A percentile compares a stretch with the other conserved stretches of the same genome.
Evolutionary conservation across 441 rosid genomes (phyloP).

Genomic region (Pelargonium citronellum): DNA sequence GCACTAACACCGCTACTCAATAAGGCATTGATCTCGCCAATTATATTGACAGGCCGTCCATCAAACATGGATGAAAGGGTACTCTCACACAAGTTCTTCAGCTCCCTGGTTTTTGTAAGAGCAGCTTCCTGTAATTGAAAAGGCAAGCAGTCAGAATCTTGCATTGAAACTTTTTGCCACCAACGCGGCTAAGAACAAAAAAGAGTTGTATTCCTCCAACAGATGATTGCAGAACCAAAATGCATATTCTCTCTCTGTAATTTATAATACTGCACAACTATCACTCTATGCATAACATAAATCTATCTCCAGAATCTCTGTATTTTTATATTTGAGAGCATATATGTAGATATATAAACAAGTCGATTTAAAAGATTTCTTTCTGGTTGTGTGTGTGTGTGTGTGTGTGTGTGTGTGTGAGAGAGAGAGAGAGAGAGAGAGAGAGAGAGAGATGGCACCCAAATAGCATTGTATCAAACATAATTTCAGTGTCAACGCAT

Average conservation of each 20-base stretch:
- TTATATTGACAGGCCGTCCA: conserved; percentile 92
- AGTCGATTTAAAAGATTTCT: too few species aligned
- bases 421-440: background rate
- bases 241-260: background rate
- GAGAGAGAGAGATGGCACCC: background rate
- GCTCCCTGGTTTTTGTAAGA: conserved; percentile 70
- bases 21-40: conserved; percentile 86
- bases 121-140: conserved; percentile 65
- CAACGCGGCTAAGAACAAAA: conserved; percentile 1
- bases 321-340: background rate
- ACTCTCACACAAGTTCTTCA: conserved; percentile 78
- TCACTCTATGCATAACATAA: background rate
- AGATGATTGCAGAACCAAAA: background rate
- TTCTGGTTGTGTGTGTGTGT: too few species aligned
- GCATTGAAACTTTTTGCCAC: conserved; percentile 4
- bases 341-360: background rate
- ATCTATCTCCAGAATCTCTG: background rate
- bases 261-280: background rate
- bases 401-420: background rate
- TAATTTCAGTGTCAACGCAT: background rate
- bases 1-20: conserved; percentile 53
- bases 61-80: conserved; percentile 80
- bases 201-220: background rate
- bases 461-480: background rate
- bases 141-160: conserved; percentile 5